Base-by-base conservation (phyloP, 2,329 filamentous ascomycete species). In the Ramichloridium luteum region DNA sequence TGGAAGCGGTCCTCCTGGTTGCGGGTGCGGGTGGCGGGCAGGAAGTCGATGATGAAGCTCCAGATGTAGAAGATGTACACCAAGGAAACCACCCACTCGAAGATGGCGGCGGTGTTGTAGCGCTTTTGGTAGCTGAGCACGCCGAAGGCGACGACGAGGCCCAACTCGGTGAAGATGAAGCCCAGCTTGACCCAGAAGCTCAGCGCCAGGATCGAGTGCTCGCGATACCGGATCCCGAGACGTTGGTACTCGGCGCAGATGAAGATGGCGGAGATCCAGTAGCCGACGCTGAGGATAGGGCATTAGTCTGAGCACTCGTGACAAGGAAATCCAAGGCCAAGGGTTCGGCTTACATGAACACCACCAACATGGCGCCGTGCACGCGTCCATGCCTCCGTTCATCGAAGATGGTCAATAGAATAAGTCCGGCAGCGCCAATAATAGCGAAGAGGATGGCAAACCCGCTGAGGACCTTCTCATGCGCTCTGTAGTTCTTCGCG, bases 181-280 rank as follows among this genome's bases (percentile, higher is more conserved):
- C 56, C 43, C 16, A 93, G 68, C 60, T 98, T 98, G 52, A 90
- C 66, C 71, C 77, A 86, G 65, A 96, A 96, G 35, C 80, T 90
- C 37, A 68, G 56, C 28, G 76, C 71, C 8, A 98, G 70, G 43
- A 90, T 62, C 33, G 67, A 70, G 57, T 88, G 72, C 38, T 85
- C 62, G 40, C 78, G 78, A 62, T 86, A 82, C 53, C 79, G 77
- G 32, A 79, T 74, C 15, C 85, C 84, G 1, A 96, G 68, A 2
- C 82, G 76, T 49, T 90, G 79, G 56, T 93, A 94, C 56, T 94
- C 85, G 62, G 74, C 76, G 63, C 86, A 94, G 43, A 88, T 80
- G 57, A 86, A 88, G 45, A 94, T 69, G 34, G 88, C 86, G 4
- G 77, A 83, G 33, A 93, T 53, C 32, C 94, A 64, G 55, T 93